These are phyloP conservation scores for Leptomonas seymouri DNA, from an alignment of 208 protist species.

Conservation along the genomic window DNA sequence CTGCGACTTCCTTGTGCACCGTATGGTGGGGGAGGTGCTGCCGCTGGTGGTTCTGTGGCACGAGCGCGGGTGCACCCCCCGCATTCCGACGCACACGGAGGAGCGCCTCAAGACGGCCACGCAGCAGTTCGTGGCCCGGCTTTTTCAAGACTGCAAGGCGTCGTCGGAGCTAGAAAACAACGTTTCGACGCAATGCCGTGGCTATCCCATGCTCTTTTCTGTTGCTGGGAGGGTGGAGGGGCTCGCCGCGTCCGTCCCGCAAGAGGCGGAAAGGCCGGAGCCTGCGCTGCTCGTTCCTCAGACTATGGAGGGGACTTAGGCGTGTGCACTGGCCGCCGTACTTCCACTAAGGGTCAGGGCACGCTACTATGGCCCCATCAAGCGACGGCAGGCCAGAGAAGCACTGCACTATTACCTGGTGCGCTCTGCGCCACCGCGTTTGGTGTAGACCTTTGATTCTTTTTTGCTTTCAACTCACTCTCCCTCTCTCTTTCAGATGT, in stretches of 20 bases:
- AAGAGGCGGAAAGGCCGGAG: not conserved
- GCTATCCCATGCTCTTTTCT: conserved; percentile 13
- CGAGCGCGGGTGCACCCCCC: conserved; percentile 53
- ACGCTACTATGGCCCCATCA: too few relatives aligned
- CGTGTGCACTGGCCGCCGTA: too few relatives aligned
- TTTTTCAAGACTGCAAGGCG: conserved; percentile 20
- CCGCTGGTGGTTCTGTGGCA: conserved; percentile 78
- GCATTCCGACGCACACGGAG: conserved; percentile 82
- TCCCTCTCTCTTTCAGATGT: too few relatives aligned
- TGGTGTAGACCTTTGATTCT: too few relatives aligned
- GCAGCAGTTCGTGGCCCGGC: conserved; percentile 35
- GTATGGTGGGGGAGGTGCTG: conserved; percentile 80
- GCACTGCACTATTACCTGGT: too few relatives aligned
- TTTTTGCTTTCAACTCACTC: too few relatives aligned
- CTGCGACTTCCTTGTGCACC: conserved; percentile 65
- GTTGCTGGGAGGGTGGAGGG: not conserved
- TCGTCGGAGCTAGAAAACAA: conserved; percentile 9
- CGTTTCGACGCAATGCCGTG: conserved; percentile 18
- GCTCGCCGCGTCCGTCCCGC: not conserved
- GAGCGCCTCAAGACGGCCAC: conserved; percentile 47
- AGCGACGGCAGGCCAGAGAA: too few relatives aligned
- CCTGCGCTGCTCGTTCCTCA: conserved; percentile 1
- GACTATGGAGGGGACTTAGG: not conserved
- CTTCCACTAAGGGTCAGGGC: too few relatives aligned
- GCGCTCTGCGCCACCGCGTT: too few relatives aligned